A percentile compares a stretch with the other conserved stretches of the same genome.
Evolutionary conservation across 768 basidiomycete species (phyloP).

Genomic region (Suillus brevipes): DNA sequence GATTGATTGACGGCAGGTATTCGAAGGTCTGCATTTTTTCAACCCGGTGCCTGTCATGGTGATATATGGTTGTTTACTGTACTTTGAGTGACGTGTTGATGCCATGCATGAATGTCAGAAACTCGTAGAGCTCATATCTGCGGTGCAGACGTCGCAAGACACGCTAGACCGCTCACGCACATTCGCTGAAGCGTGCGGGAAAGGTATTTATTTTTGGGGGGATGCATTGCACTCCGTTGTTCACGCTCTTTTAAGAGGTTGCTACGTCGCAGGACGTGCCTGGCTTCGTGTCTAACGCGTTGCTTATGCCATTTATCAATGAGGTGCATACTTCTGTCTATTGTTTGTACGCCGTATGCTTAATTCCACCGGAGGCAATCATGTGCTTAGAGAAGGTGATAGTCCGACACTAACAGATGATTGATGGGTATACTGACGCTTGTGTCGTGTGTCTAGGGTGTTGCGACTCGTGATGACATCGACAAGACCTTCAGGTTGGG

Average conservation of each 20-base stretch:
- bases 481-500: constrained; percentile 92
- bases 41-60: constrained; percentile 98
- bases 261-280: constrained; percentile 90
- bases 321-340: constrained; percentile 51
- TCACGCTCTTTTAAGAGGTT: constrained; percentile 59
- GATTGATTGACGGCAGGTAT: constrained; percentile 4
- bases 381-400: constrained; percentile 86
- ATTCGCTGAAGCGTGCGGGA: constrained; percentile 88
- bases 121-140: constrained; percentile 92
- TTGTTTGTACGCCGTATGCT: background rate
- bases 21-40: constrained; percentile 85
- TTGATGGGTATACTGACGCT: background rate
- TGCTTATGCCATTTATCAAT: constrained; percentile 97
- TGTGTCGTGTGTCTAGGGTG: constrained; percentile 52
- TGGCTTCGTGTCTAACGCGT: constrained; percentile 90
- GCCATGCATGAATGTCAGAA: constrained; percentile 45
- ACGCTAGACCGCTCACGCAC: constrained; percentile 74
- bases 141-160: constrained; percentile 81
- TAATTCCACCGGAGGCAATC: constrained; percentile 60
- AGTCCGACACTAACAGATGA: background rate
- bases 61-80: constrained; percentile 19
- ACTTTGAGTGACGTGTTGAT: background rate
- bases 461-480: constrained; percentile 92
- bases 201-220: constrained; percentile 48
- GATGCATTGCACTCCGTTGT: background rate